These are phyloP conservation scores for Phytopythium delawarense DNA, from an alignment of 352 stramenopile species.

Conservation along the genomic window DNA sequence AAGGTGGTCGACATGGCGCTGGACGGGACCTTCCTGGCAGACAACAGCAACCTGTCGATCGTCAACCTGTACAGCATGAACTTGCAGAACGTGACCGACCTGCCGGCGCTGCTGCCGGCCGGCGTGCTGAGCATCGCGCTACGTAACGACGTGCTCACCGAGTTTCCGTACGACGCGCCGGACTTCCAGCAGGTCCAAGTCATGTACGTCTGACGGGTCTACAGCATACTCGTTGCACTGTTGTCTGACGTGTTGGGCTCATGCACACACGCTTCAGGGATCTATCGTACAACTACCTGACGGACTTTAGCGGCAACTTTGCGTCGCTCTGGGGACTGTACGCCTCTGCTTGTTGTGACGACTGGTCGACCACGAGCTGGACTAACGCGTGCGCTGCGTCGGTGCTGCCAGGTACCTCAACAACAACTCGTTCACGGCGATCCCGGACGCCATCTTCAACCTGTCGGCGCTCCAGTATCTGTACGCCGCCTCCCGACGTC, in stretches of 20 bases:
- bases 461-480: background rate
- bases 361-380: background rate
- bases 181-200: background rate
- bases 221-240: background rate
- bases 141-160: constrained; percentile 1
- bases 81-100: constrained; percentile 3
- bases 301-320: constrained; percentile 6
- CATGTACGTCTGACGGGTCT: background rate
- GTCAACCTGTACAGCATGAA: constrained; percentile 19
- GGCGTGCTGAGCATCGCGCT: background rate
- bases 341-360: background rate
- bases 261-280: background rate
- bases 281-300: constrained; percentile 6
- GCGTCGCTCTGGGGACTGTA: constrained; percentile 1
- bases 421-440: constrained; percentile 5
- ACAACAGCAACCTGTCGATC: constrained; percentile 13
- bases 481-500: background rate
- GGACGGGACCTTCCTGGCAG: constrained; percentile 13
- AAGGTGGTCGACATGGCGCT: constrained; percentile 19
- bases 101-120: constrained; percentile 1
- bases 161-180: constrained; percentile 1
- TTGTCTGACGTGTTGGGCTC: background rate
- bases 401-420: background rate
- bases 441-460: constrained; percentile 2
- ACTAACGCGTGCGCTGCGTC: background rate